Conservation (phyloP, 495 filamentous ascomycete genomes). For the Podospora bellae-mahoneyi region DNA sequence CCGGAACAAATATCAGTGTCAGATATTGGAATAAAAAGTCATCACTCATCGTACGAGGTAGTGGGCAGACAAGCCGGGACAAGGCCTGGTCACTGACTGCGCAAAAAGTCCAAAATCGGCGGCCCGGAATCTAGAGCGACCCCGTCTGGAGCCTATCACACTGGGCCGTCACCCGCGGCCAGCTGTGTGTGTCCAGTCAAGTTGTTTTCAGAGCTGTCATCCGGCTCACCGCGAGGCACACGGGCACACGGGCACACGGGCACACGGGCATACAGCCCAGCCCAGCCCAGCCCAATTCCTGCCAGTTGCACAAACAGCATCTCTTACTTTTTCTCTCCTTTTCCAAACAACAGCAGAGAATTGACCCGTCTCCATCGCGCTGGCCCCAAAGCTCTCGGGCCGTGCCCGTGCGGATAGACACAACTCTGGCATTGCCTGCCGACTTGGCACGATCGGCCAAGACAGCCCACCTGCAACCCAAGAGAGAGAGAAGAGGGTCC, state of each 20-base stretch:
- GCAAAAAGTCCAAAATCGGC: background rate
- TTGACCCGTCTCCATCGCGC: background rate
- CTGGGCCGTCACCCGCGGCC: background rate
- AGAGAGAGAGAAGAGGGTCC: background rate
- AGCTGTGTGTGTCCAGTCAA: background rate
- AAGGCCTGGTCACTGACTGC: background rate
- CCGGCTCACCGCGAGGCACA: too few species aligned
- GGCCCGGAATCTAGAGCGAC: background rate
- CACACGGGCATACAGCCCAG: too few species aligned
- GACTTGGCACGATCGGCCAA: constrained; percentile 25
- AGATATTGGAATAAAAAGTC: background rate
- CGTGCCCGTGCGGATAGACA: constrained; percentile 6
- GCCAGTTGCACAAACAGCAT: background rate
- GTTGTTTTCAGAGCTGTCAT: background rate
- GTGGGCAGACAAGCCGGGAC: background rate
- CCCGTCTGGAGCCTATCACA: background rate
- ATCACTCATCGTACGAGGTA: background rate
- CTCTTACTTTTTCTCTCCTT: background rate
- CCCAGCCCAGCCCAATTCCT: background rate
- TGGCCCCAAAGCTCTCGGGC: constrained; percentile 1
- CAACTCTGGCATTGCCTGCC: constrained; percentile 12
- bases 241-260: background rate
- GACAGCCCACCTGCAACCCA: constrained; percentile 5
- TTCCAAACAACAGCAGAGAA: background rate
- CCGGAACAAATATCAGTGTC: background rate